These are phyloP conservation scores for Apiotrichum montevideense DNA, from an alignment of 1,284 basidiomycete species.

Conservation along the genomic window DNA sequence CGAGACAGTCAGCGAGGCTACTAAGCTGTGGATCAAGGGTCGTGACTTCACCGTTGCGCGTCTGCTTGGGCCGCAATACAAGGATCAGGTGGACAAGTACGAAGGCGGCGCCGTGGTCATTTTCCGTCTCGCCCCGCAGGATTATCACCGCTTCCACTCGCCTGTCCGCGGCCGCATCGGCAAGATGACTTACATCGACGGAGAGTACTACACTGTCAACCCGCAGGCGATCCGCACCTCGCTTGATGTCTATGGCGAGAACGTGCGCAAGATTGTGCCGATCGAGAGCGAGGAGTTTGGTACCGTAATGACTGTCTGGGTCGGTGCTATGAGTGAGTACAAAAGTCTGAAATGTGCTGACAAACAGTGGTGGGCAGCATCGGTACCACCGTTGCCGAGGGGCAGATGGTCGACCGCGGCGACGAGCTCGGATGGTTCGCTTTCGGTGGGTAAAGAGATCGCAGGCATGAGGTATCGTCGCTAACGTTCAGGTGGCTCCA, in stretches of 20 bases:
- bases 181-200: constrained; percentile 68
- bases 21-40: constrained; percentile 93
- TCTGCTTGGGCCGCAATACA: constrained; percentile 73
- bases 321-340: constrained; percentile 72
- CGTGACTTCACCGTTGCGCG: constrained; percentile 77
- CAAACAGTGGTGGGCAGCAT: constrained; percentile 75
- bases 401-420: constrained; percentile 69
- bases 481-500: constrained; percentile 67
- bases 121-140: constrained; percentile 88
- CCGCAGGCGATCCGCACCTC: constrained; percentile 45
- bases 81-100: constrained; percentile 62
- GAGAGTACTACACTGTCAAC: constrained; percentile 91
- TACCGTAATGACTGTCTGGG: constrained; percentile 77
- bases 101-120: constrained; percentile 65
- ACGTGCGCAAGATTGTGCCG: constrained; percentile 78
- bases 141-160: constrained; percentile 94
- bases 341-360: not conserved
- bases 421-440: constrained; percentile 92
- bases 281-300: constrained; percentile 83
- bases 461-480: constrained; percentile 18
- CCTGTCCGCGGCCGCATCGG: constrained; percentile 82
- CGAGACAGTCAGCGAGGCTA: constrained; percentile 75
- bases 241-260: constrained; percentile 92
- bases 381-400: constrained; percentile 74
- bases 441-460: constrained; percentile 59